Percentiles rank a stretch among this genome's conserved stretches.
These are phyloP conservation scores for Lolium multiflorum DNA, from an alignment of 176 grass and related monocot genomes.

Conservation along the genomic window DNA sequence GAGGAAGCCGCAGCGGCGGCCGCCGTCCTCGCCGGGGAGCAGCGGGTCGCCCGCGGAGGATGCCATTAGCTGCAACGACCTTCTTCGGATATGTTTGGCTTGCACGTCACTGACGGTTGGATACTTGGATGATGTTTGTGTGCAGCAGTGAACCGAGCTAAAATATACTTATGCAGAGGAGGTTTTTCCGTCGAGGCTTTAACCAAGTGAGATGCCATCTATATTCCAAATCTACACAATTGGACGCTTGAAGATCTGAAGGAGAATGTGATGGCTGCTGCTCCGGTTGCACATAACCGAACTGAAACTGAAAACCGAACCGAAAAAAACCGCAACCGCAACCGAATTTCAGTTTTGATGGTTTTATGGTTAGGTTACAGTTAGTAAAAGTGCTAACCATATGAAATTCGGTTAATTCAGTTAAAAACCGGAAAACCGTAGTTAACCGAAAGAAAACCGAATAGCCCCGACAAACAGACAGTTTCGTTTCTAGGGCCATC, in stretches of 20 bases:
- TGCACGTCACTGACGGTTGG: slow-evolving; percentile 21
- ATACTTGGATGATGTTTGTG: background rate
- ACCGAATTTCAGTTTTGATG: no score
- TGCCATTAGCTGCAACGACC: slow-evolving; percentile 38
- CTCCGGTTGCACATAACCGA: no score
- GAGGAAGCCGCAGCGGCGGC: background rate
- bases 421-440: no score
- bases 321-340: no score
- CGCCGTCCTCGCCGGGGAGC: background rate
- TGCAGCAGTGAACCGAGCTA: background rate
- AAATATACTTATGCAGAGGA: background rate
- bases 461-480: no score
- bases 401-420: no score
- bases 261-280: background rate
- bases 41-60: slow-evolving; percentile 27
- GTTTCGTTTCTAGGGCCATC: no score
- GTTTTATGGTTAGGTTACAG: no score
- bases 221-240: background rate
- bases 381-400: no score
- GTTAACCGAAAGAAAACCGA: no score
- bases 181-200: background rate
- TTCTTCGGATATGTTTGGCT: background rate
- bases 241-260: background rate
- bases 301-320: no score
- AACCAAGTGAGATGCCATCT: slow-evolving; percentile 22